Conservation (phyloP, 106 monocot genomes). For the Platanthera guangdongensis region DNA sequence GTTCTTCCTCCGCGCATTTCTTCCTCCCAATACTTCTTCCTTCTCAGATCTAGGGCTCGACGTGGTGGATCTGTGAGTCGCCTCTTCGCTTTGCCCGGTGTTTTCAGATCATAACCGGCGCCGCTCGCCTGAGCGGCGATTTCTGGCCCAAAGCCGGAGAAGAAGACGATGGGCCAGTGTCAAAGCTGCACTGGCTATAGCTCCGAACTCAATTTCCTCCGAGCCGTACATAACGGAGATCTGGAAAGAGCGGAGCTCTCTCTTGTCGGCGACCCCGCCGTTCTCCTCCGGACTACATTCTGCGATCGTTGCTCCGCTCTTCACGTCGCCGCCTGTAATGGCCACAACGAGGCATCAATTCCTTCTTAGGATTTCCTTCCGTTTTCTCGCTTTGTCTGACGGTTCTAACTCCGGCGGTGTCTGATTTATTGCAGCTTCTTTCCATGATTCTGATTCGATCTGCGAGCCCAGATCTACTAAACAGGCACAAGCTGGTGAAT, state of each 20-base stretch:
- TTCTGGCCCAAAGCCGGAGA: background rate
- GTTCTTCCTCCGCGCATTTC: too few relatives aligned
- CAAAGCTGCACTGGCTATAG: conserved; percentile 25
- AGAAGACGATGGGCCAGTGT: conserved; percentile 30
- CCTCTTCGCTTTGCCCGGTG: too few relatives aligned
- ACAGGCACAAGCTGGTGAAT: conserved; percentile 49
- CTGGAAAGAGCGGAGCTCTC: conserved; percentile 11
- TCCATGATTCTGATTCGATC: conserved; percentile 35
- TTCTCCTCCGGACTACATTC: conserved; percentile 25
- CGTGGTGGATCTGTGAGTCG: too few relatives aligned
- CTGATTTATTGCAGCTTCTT: conserved; percentile 27
- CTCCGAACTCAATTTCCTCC: conserved; percentile 33
- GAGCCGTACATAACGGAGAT: conserved; percentile 30
- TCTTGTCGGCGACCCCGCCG: conserved; percentile 16
- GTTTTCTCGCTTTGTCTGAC: background rate
- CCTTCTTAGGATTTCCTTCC: background rate
- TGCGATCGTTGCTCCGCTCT: conserved; percentile 45
- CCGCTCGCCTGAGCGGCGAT: too few relatives aligned
- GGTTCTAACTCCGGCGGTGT: conserved; percentile 1
- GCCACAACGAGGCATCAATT: conserved; percentile 29
- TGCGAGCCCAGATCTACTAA: conserved; percentile 27
- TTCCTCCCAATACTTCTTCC: too few relatives aligned
- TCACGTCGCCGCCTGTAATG: conserved; percentile 56
- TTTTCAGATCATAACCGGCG: too few relatives aligned
- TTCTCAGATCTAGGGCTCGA: too few relatives aligned